Conservation (phyloP, 768 basidiomycete genomes). For the Pulveroboletus ravenelii region DNA sequence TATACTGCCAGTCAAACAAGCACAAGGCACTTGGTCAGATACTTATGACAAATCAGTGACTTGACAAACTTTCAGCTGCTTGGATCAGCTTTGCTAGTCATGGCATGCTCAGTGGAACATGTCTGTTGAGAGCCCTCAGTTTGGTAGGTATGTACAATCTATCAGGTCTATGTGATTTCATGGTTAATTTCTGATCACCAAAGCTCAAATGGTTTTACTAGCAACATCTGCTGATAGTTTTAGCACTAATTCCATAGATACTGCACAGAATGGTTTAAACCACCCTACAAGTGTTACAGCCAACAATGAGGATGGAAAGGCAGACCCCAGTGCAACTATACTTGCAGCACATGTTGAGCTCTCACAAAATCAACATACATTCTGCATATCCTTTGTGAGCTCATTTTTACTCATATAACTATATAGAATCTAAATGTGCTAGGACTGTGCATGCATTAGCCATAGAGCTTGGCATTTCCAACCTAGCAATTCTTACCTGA, state of each 20-base stretch:
- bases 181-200: neutral
- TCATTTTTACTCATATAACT: too few relatives aligned
- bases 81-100: too few relatives aligned
- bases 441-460: neutral
- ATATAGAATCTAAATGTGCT: neutral
- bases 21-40: slow-evolving; percentile 28
- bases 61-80: too few relatives aligned
- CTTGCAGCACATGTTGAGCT: neutral
- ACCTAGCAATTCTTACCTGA: neutral
- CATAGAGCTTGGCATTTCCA: slow-evolving; percentile 1
- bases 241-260: too few relatives aligned
- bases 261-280: too few relatives aligned
- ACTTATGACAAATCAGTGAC: neutral
- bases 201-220: neutral
- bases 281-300: neutral
- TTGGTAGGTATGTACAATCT: neutral
- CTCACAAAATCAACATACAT: neutral
- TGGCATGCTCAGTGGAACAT: too few relatives aligned
- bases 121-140: too few relatives aligned
- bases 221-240: too few relatives aligned
- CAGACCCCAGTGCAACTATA: neutral
- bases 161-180: neutral
- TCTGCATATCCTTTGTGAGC: neutral
- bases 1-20: slow-evolving; percentile 26
- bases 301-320: neutral